phyloP scores from a whole-genome alignment of 306 rosid species.

The Cicer cuneatum region DNA sequence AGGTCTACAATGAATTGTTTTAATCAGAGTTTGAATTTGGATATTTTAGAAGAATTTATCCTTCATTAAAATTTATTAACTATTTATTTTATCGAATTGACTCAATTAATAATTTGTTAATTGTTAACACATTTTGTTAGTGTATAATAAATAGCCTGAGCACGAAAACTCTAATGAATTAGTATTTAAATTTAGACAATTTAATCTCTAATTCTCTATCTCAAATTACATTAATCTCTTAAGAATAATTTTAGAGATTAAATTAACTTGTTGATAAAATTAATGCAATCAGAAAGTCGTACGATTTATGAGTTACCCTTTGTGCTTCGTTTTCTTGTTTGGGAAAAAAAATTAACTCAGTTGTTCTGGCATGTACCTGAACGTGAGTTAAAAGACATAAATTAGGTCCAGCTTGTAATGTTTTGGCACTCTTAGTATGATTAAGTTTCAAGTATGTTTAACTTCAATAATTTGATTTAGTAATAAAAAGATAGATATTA shows the following conservation, averaged over 20 bases:
- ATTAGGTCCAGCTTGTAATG: not conserved
- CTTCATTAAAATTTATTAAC: no score
- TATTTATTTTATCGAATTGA: not conserved
- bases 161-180: not conserved
- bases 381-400: conserved; percentile 5
- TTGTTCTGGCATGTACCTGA: not conserved
- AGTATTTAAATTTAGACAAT: not conserved
- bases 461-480: no score
- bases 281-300: no score
- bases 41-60: no score
- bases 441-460: not conserved
- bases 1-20: no score
- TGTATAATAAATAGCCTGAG: no score
- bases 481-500: no score
- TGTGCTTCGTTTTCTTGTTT: conserved; percentile 40
- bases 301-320: not conserved
- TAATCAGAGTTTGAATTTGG: no score
- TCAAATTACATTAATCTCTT: not conserved
- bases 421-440: conserved; percentile 3
- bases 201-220: not conserved
- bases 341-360: not conserved
- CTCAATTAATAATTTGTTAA: not conserved
- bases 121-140: not conserved
- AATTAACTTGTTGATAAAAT: no score
- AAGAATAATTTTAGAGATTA: no score